A percentile compares a stretch with the other conserved stretches of the same genome.
Conservation (phyloP, 75 land plant genomes). For the Sequoiadendron giganteum region DNA sequence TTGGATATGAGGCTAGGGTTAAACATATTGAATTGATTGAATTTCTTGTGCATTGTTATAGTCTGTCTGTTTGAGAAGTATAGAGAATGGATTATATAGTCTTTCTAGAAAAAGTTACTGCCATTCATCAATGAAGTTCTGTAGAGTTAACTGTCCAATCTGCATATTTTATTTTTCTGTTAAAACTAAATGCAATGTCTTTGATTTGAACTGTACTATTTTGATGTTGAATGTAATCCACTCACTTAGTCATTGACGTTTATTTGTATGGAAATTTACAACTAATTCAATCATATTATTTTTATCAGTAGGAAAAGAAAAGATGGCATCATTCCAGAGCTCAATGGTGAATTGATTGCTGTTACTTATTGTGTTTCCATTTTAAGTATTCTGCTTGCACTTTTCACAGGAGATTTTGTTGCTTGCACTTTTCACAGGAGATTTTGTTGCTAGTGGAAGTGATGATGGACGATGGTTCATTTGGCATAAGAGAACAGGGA, state of each 20-base stretch:
- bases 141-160: not conserved
- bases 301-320: not conserved
- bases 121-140: not conserved
- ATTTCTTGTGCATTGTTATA: not conserved
- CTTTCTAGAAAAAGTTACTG: not conserved
- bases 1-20: not conserved
- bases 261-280: not conserved
- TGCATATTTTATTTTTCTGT: not conserved
- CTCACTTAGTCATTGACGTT: not conserved
- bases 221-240: not conserved
- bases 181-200: not conserved
- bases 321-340: not conserved
- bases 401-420: constrained; percentile 73
- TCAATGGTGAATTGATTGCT: not conserved
- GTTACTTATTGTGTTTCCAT: not conserved
- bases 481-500: constrained; percentile 95
- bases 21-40: not conserved
- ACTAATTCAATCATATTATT: too few species aligned
- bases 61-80: not conserved
- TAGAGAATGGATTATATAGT: not conserved
- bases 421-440: constrained; percentile 60
- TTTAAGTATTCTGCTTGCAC: not conserved
- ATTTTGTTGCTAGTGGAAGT: constrained; percentile 96
- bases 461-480: constrained; percentile 99
- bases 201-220: not conserved